A percentile compares a stretch with the other conserved stretches of the same genome.
Evolutionary conservation across 2,329 filamentous ascomycete species (phyloP).

Genomic region (Trichoderma arundinaceum): DNA sequence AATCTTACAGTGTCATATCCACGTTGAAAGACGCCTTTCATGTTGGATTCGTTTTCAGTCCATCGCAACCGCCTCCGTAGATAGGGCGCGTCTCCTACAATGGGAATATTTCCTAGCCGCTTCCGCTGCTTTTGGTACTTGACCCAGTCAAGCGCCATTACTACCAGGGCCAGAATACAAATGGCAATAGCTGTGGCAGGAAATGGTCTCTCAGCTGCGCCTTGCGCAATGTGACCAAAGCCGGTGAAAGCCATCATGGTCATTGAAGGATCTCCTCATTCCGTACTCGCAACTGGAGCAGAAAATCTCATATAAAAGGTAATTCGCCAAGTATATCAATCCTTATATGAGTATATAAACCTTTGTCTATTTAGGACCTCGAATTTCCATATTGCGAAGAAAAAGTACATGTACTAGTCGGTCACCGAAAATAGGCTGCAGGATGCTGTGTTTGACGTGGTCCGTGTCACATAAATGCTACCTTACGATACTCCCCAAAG

Average conservation of each 20-base stretch:
- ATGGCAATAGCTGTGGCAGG: background rate
- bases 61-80: slow-evolving; percentile 26
- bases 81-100: slow-evolving; percentile 29
- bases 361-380: no score
- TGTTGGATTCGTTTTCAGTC: slow-evolving; percentile 21
- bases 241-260: background rate
- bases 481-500: no score
- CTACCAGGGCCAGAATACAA: background rate
- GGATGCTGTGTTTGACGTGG: no score
- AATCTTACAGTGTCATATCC: slow-evolving; percentile 20
- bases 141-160: slow-evolving; percentile 9
- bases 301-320: background rate
- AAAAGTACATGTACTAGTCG: background rate
- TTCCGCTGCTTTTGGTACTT: slow-evolving; percentile 23
- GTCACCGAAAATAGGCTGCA: slow-evolving; percentile 1
- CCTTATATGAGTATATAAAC: background rate
- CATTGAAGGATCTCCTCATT: background rate
- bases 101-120: background rate
- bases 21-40: slow-evolving; percentile 12
- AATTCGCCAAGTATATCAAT: background rate
- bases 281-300: background rate
- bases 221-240: background rate
- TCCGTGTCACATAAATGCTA: no score
- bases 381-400: no score
- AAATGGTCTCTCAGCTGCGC: background rate